These are phyloP conservation scores for Fremontodendron californicum DNA, from an alignment of 345 rosid species.

Conservation along the genomic window DNA sequence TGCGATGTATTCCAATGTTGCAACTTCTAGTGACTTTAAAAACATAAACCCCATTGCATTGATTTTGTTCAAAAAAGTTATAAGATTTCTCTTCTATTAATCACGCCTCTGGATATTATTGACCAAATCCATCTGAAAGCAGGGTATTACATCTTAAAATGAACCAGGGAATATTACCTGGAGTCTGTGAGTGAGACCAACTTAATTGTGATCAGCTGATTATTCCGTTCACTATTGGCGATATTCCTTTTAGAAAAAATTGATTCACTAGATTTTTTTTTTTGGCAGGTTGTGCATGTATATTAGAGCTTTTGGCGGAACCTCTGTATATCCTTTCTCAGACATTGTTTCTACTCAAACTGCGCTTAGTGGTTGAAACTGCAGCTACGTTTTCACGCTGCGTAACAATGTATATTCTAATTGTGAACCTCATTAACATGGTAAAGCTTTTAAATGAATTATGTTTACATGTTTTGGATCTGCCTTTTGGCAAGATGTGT, in stretches of 20 bases:
- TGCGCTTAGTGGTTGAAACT: conserved; percentile 78
- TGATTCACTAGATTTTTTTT: conserved; percentile 8
- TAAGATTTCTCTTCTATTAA: background rate
- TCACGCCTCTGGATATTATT: background rate
- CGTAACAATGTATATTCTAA: conserved; percentile 61
- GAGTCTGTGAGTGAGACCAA: background rate
- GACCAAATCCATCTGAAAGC: background rate
- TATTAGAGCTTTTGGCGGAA: conserved; percentile 88
- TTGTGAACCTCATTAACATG: conserved; percentile 54
- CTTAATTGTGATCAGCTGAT: background rate
- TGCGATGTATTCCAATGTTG: background rate
- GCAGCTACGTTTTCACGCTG: conserved; percentile 78
- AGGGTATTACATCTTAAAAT: background rate
- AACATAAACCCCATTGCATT: background rate
- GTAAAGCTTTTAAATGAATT: conserved; percentile 35
- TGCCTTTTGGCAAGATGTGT: background rate
- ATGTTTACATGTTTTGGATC: conserved; percentile 7
- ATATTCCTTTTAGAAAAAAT: background rate
- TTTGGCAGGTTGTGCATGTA: conserved; percentile 72
- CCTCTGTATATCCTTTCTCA: conserved; percentile 88
- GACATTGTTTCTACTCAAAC: conserved; percentile 60
- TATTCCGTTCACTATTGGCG: background rate
- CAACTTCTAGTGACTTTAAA: background rate
- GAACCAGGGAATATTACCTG: background rate
- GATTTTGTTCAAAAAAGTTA: background rate